These are phyloP conservation scores for Talaromyces atroroseus DNA, from an alignment of 2,329 filamentous ascomycete genomes.

Conservation along the genomic window DNA sequence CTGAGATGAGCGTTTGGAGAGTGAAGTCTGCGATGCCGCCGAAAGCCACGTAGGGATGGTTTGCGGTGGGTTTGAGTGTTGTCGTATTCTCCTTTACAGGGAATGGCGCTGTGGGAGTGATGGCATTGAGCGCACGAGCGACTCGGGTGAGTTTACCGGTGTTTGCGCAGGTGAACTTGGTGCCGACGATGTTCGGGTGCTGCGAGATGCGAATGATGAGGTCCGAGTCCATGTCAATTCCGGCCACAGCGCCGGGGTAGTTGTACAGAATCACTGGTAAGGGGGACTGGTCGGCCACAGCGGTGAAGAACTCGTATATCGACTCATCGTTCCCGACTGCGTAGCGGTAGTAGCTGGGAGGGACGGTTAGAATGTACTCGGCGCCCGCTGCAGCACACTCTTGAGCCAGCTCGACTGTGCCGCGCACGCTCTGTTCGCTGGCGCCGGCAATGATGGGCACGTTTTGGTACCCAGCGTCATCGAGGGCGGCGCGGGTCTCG, in stretches of 20 bases:
- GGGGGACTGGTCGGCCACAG: constrained; percentile 69
- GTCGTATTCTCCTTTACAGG: constrained; percentile 22
- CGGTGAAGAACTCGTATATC: constrained; percentile 66
- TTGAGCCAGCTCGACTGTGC: constrained; percentile 69
- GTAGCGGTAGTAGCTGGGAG: constrained; percentile 75
- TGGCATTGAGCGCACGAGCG: constrained; percentile 64
- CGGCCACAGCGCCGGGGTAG: constrained; percentile 80
- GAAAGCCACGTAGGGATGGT: constrained; percentile 69
- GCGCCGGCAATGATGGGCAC: constrained; percentile 79
- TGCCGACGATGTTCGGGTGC: constrained; percentile 80
- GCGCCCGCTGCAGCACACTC: constrained; percentile 64
- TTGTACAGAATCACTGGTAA: constrained; percentile 84
- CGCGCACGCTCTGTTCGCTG: constrained; percentile 73
- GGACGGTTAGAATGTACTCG: constrained; percentile 73
- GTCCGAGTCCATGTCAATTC: constrained; percentile 86
- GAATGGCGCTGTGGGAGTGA: constrained; percentile 50
- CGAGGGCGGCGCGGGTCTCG: constrained; percentile 74
- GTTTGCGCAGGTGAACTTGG: constrained; percentile 89
- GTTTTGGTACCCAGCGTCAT: constrained; percentile 68
- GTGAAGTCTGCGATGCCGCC: constrained; percentile 87
- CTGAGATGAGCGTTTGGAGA: constrained; percentile 72
- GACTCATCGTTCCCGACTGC: constrained; percentile 66
- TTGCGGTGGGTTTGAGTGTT: constrained; percentile 19
- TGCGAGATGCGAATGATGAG: constrained; percentile 71
- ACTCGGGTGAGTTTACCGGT: constrained; percentile 85